Evolutionary conservation across 768 basidiomycete species (phyloP).

Genomic region (Leccinum pellstonianum): DNA sequence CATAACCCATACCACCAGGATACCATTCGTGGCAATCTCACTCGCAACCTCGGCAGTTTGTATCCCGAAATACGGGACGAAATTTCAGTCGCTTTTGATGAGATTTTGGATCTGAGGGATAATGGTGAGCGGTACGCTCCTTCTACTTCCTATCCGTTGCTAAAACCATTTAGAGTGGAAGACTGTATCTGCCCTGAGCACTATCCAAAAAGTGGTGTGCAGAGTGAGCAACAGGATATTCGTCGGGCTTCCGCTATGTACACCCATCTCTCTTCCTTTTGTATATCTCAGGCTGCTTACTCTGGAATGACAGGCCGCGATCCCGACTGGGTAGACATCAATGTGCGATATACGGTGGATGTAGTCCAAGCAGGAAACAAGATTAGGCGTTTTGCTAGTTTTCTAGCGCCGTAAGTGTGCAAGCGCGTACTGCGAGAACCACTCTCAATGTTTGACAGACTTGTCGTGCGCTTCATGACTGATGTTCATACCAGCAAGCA

Average conservation of each 20-base stretch:
- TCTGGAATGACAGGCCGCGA: neutral
- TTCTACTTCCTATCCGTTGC: no score
- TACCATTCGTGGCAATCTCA: slow-evolving; percentile 31
- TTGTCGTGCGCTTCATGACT: neutral
- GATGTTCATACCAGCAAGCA: neutral
- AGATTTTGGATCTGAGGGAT: neutral
- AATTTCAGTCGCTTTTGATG: neutral
- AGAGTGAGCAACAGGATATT: neutral
- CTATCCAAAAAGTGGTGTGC: neutral
- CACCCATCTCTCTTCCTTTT: neutral
- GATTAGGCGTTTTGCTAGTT: neutral
- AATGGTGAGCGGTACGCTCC: neutral
- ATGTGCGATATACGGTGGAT: neutral
- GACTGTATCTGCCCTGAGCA: neutral
- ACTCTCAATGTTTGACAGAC: neutral
- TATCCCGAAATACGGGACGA: neutral
- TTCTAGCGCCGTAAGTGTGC: neutral
- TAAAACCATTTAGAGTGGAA: neutral
- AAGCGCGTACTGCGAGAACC: no score
- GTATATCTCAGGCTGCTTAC: neutral
- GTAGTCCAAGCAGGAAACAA: neutral
- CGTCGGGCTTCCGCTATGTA: neutral
- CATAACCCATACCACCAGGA: slow-evolving; percentile 33
- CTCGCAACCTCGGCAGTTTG: slow-evolving; percentile 33
- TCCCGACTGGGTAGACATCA: slow-evolving; percentile 5